A percentile compares a stretch with the other conserved stretches of the same genome.
phyloP scores from a whole-genome alignment of 2,329 filamentous ascomycete genomes.

The Nakataea oryzae region DNA sequence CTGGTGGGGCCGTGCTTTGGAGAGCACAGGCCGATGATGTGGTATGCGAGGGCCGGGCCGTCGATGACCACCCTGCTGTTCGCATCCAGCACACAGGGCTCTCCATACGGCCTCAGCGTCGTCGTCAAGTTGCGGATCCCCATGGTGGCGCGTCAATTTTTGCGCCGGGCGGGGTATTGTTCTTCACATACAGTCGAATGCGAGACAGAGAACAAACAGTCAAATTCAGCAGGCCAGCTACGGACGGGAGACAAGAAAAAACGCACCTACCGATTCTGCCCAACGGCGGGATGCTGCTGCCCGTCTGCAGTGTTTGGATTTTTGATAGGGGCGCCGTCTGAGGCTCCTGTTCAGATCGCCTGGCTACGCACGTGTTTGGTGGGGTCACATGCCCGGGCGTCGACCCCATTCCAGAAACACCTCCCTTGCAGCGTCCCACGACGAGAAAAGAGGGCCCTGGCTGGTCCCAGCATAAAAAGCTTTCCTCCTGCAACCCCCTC shows the following conservation, averaged over 20 bases:
- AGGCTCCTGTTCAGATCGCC: no score
- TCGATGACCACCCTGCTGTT: conserved; percentile 12
- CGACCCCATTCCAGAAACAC: background rate
- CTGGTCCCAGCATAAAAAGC: conserved; percentile 2
- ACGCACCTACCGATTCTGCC: no score
- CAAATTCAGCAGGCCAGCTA: no score
- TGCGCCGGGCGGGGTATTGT: no score
- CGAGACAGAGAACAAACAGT: no score
- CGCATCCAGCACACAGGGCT: conserved; percentile 8
- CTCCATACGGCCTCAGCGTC: conserved; percentile 11
- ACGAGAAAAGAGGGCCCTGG: background rate
- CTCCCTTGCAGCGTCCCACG: background rate
- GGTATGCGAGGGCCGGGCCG: conserved; percentile 17
- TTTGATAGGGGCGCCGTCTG: no score
- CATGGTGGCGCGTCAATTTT: conserved; percentile 8
- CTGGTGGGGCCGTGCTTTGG: conserved; percentile 4
- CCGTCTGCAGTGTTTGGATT: no score
- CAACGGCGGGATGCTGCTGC: no score
- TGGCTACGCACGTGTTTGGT: background rate
- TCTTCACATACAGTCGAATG: no score
- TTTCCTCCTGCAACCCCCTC: conserved; percentile 5
- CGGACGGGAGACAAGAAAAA: no score
- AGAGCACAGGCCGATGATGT: conserved; percentile 10
- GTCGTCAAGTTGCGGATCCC: conserved; percentile 14
- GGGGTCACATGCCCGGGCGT: background rate